Base-by-base conservation (phyloP, 2,329 filamentous ascomycete genomes). In the Leptographium radiaticola region DNA sequence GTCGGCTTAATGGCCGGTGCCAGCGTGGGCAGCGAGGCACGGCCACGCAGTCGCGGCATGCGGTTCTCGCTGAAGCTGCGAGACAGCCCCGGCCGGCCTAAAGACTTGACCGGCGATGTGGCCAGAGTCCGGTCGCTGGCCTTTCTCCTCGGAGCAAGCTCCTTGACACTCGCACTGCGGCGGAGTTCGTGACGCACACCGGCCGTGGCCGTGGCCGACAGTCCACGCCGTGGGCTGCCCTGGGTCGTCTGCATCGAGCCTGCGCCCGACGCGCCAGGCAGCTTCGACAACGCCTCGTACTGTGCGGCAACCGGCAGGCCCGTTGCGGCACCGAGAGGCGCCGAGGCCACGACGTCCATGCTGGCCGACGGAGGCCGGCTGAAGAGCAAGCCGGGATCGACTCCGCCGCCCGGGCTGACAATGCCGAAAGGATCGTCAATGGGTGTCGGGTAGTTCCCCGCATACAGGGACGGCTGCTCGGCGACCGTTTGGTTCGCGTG, bases 301-400 rank as follows among this genome's bases (percentile, higher is more conserved):
- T 58, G 64, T 4, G 40, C 31, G 11, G 55, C 36, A 1, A 54
- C 20, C 6, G 55, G 33, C 38, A 59, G 8, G 2, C 42, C 34
- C n/a, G 52, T n/a, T 2, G 34, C 36, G 6, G 18, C 5, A 16
- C 31, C 31, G 2, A 53, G 53, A 20, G 60, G 56, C 18, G 59
- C 59, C 1, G 58, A 59, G n/a, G 61, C 57, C 31, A 58, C 56
- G 16, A 64, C 56, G 43, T 75, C 70, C 67, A 77, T 70, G 52
- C 65, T 62, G 4, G 75, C 72, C 20, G 75, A 75, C 13, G 70
- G 70, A 30, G 76, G 73, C 12, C 72, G 71, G 57, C 74, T 76
- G 61, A 80, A 78, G 9, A 84, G 66, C 16, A 84, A 67, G 9
- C 77, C 80, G 1, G 80, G 80, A 59, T 84, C 71, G 7, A 84